Evolutionary conservation across 108 stramenopile species (phyloP).

Genomic region (Pseudonitzschia multiseries): DNA sequence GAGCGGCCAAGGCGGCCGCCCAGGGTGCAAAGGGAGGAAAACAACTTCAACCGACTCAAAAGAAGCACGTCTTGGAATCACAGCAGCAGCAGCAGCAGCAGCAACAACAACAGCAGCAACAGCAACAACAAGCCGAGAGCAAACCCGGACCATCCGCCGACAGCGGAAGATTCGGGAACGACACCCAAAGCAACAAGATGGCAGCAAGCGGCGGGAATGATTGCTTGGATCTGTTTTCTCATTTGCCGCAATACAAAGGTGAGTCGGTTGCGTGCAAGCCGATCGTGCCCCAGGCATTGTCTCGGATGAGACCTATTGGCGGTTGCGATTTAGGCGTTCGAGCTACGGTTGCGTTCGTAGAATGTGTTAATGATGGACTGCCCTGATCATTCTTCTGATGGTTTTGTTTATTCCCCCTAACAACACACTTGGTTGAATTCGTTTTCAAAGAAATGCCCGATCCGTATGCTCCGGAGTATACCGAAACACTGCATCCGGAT

Average conservation of each 20-base stretch:
- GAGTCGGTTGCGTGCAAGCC: not conserved
- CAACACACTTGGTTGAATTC: too few species aligned
- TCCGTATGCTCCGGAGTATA: constrained; percentile 36
- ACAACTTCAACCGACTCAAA: constrained; percentile 11
- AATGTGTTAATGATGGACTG: too few species aligned
- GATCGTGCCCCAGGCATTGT: not conserved
- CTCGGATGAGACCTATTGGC: too few species aligned
- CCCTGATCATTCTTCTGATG: not conserved
- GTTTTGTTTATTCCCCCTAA: not conserved
- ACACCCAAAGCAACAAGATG: constrained; percentile 24
- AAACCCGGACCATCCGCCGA: not conserved
- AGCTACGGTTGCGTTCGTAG: not conserved
- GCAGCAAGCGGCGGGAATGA: constrained; percentile 36
- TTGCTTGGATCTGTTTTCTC: constrained; percentile 79
- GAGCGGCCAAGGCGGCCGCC: constrained; percentile 86
- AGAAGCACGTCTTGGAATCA: constrained; percentile 7
- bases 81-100: constrained; percentile 19
- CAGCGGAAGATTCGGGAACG: constrained; percentile 10
- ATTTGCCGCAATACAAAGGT: constrained; percentile 77
- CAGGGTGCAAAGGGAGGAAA: constrained; percentile 22
- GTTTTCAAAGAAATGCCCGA: constrained; percentile 28
- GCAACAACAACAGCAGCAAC: constrained; percentile 11
- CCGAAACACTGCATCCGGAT: constrained; percentile 74
- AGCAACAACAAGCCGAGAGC: constrained; percentile 3
- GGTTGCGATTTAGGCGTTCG: not conserved